Conservation (phyloP, 129 eudicot genomes). For the Escallonia herrerae region DNA sequence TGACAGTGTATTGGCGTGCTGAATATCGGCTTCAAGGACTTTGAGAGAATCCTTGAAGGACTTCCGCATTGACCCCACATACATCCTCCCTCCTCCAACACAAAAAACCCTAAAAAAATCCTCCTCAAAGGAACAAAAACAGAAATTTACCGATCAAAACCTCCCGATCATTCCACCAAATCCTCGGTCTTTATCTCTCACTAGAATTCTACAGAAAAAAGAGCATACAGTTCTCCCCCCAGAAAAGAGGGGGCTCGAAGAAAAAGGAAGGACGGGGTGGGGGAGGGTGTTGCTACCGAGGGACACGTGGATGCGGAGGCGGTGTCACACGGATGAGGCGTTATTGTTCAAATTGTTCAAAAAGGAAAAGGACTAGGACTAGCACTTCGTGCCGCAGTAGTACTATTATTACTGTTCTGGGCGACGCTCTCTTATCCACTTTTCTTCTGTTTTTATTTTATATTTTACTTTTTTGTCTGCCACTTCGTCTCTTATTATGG, state of each 20-base stretch:
- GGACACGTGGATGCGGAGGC: slow-evolving; percentile 32
- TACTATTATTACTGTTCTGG: not conserved
- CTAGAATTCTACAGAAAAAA: slow-evolving; percentile 16
- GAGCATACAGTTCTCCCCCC: slow-evolving; percentile 5
- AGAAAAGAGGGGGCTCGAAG: slow-evolving; percentile 13
- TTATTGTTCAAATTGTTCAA: not conserved
- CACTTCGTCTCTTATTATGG: not conserved
- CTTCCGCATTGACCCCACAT: slow-evolving; percentile 53
- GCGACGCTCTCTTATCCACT: not conserved
- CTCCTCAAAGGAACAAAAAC: not conserved
- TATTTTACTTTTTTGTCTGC: not conserved
- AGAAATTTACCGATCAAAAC: slow-evolving; percentile 14
- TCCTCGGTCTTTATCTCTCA: not conserved
- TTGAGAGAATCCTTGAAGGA: slow-evolving; percentile 81
- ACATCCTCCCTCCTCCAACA: slow-evolving; percentile 28
- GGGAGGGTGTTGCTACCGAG: slow-evolving; percentile 24
- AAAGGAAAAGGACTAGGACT: not conserved
- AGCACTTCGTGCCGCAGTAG: not conserved
- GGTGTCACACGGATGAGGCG: slow-evolving; percentile 7
- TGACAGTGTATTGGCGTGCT: slow-evolving; percentile 74
- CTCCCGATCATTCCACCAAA: too few species aligned
- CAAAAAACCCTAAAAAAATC: slow-evolving; percentile 15
- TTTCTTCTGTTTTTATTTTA: too few species aligned
- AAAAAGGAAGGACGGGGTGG: slow-evolving; percentile 12
- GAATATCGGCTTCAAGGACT: slow-evolving; percentile 81